phyloP scores from a whole-genome alignment of 352 stramenopile species.

The Achlya hypogyna region DNA sequence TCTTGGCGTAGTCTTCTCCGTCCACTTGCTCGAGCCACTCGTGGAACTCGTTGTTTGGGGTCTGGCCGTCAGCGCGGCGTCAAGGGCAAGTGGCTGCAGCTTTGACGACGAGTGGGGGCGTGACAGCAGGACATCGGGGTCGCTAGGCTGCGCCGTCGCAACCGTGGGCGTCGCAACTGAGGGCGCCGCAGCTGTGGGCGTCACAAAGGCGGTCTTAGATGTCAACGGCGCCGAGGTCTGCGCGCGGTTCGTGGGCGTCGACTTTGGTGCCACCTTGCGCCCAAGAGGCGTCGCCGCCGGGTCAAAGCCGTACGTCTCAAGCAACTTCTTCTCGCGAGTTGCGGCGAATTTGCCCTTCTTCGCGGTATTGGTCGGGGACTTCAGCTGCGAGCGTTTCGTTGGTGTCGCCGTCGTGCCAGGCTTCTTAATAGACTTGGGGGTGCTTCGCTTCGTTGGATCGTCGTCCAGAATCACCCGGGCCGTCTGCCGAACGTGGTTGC shows the following conservation, averaged over 20 bases:
- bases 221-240: not conserved
- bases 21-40: not conserved
- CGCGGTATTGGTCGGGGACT: not conserved
- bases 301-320: slow-evolving; percentile 17
- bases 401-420: not conserved
- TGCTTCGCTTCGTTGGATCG: slow-evolving; percentile 14
- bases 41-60: not conserved
- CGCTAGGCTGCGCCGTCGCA: not conserved
- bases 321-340: slow-evolving; percentile 9
- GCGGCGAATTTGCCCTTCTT: not conserved
- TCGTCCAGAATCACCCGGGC: slow-evolving; percentile 59
- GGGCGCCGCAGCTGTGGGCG: too few species aligned
- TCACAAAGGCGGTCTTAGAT: too few species aligned
- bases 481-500: slow-evolving; percentile 49
- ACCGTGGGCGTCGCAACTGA: too few species aligned
- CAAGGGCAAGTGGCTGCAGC: not conserved
- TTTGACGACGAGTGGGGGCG: slow-evolving; percentile 13
- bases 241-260: not conserved
- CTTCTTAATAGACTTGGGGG: not conserved
- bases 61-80: not conserved
- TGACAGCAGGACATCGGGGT: not conserved
- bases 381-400: not conserved
- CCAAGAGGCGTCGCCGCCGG: not conserved
- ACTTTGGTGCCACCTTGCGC: not conserved
- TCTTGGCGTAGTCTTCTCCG: not conserved